Conservation (phyloP, 2,329 filamentous ascomycete species). For the Sarocladium oryzae region DNA sequence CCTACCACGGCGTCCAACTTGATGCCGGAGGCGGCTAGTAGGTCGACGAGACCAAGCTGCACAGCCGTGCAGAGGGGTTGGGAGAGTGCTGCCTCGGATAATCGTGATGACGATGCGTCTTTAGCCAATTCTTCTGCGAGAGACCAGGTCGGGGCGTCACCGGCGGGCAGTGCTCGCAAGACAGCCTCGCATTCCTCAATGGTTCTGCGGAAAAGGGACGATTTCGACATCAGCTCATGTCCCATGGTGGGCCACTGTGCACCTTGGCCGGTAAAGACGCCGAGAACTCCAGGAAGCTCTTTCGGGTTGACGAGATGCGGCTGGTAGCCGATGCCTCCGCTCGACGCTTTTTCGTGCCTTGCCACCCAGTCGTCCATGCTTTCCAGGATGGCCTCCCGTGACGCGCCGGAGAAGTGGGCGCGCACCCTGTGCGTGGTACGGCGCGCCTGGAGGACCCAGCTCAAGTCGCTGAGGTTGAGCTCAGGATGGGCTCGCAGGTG, state of each 20-base stretch:
- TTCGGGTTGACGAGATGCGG: too few relatives aligned
- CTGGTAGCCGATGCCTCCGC: too few relatives aligned
- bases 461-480: neutral
- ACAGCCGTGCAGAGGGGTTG: conserved; percentile 37
- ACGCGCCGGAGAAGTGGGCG: too few relatives aligned
- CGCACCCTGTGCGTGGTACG: too few relatives aligned
- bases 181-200: conserved; percentile 23
- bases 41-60: conserved; percentile 35
- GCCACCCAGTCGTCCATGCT: too few relatives aligned
- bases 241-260: conserved; percentile 38
- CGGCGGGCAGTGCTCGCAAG: conserved; percentile 21
- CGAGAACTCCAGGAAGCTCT: conserved; percentile 28
- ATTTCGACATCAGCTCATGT: conserved; percentile 31
- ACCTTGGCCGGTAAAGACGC: conserved; percentile 36
- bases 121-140: conserved; percentile 29
- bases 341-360: too few relatives aligned
- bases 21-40: conserved; percentile 28
- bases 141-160: conserved; percentile 26
- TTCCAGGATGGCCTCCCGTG: too few relatives aligned
- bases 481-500: neutral
- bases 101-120: conserved; percentile 16
- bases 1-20: conserved; percentile 30
- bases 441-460: too few relatives aligned
- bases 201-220: conserved; percentile 32
- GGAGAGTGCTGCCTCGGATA: conserved; percentile 29